Evolutionary conservation across 2,329 filamentous ascomycete genomes (phyloP).

Genomic region (Arthroderma sp.): DNA sequence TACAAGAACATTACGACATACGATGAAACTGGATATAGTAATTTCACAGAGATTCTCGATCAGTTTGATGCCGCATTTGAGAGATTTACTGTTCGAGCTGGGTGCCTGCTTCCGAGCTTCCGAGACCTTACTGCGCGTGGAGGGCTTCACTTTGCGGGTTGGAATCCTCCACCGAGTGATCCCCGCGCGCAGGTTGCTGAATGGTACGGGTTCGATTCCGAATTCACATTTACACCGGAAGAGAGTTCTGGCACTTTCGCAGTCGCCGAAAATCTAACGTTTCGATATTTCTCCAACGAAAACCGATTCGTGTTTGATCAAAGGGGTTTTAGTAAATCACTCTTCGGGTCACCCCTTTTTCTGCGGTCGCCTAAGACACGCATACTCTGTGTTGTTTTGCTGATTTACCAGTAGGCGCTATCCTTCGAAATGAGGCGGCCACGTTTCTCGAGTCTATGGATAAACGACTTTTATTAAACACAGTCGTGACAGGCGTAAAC

Average conservation of each 20-base stretch:
- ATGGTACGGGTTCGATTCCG: conserved; percentile 49
- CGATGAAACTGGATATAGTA: conserved; percentile 41
- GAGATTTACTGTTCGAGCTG: conserved; percentile 39
- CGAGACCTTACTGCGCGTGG: conserved; percentile 50
- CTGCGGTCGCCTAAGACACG: not conserved
- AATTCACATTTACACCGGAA: conserved; percentile 45
- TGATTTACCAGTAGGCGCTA: conserved; percentile 17
- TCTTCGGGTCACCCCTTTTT: not conserved
- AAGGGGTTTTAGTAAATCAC: conserved; percentile 41
- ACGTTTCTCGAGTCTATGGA: conserved; percentile 47
- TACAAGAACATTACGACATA: conserved; percentile 47
- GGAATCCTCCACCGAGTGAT: conserved; percentile 43
- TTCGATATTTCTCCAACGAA: conserved; percentile 47
- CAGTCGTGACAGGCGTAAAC: conserved; percentile 41
- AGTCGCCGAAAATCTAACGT: conserved; percentile 46
- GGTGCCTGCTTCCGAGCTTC: conserved; percentile 42
- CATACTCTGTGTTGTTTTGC: not conserved
- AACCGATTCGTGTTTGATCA: conserved; percentile 51
- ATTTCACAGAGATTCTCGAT: conserved; percentile 40
- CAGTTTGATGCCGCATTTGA: conserved; percentile 37
- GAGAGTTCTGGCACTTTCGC: conserved; percentile 44
- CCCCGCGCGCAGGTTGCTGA: conserved; percentile 47
- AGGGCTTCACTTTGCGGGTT: conserved; percentile 46
- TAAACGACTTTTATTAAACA: conserved; percentile 44
- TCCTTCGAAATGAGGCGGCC: conserved; percentile 39